phyloP scores from a whole-genome alignment of 768 basidiomycete species.

The Lentinula detonsa region DNA sequence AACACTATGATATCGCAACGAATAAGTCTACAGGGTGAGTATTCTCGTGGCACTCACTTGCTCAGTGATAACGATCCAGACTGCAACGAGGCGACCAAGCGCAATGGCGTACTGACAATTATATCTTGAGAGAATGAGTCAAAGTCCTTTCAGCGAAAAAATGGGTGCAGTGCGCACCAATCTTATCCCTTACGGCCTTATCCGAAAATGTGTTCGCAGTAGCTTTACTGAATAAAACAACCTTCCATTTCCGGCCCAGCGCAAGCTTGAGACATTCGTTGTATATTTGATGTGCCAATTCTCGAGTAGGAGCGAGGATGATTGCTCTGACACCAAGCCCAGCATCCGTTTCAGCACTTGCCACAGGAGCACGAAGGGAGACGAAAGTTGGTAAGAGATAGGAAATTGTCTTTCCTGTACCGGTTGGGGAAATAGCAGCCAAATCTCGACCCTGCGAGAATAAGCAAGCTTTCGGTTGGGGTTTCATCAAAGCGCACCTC shows the following conservation, averaged over 20 bases:
- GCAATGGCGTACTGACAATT: slow-evolving; percentile 87
- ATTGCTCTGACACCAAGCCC: slow-evolving; percentile 69
- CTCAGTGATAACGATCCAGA: slow-evolving; percentile 57
- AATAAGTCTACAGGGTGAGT: neutral
- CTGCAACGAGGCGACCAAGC: slow-evolving; percentile 77
- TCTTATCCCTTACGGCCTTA: slow-evolving; percentile 66
- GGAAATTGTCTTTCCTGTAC: slow-evolving; percentile 93
- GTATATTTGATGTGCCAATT: slow-evolving; percentile 93
- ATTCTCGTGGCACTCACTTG: slow-evolving; percentile 49
- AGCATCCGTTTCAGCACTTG: slow-evolving; percentile 35
- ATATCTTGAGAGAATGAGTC: slow-evolving; percentile 49
- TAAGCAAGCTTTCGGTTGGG: slow-evolving; percentile 5
- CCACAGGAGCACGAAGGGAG: slow-evolving; percentile 46
- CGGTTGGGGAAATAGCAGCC: slow-evolving; percentile 93
- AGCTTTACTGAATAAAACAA: slow-evolving; percentile 82
- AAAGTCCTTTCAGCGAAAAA: neutral
- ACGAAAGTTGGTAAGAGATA: slow-evolving; percentile 84
- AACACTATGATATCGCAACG: slow-evolving; percentile 42
- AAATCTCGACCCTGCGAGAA: slow-evolving; percentile 66
- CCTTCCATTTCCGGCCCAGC: slow-evolving; percentile 77
- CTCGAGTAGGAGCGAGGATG: slow-evolving; percentile 87
- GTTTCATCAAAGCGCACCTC: slow-evolving; percentile 41
- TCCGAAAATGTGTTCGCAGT: slow-evolving; percentile 79
- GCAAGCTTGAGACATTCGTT: slow-evolving; percentile 85
- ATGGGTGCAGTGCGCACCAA: slow-evolving; percentile 46